Conservation (phyloP, 116 monocot genomes). For the Iris pallida region DNA sequence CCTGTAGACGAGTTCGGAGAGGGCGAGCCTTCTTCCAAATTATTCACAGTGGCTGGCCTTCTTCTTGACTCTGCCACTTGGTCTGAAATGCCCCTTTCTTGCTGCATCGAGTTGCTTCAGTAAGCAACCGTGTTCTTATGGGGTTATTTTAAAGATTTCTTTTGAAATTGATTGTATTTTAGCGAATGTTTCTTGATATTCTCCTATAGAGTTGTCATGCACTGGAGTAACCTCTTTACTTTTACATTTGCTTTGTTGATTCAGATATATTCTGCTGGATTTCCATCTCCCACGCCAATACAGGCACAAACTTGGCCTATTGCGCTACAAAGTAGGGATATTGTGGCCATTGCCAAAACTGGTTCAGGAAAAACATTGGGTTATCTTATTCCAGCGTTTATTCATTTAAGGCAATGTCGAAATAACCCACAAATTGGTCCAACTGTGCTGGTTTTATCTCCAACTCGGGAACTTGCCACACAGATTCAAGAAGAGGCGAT, state of each 20-base stretch:
- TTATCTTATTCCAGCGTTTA: constrained; percentile 11
- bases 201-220: background rate
- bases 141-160: constrained; percentile 5
- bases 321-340: constrained; percentile 16
- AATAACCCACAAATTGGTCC: constrained; percentile 13
- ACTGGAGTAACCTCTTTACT: background rate
- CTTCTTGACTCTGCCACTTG: constrained; percentile 14
- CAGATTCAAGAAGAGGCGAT: constrained; percentile 20
- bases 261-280: constrained; percentile 15
- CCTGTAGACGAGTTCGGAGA: constrained; percentile 22
- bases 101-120: constrained; percentile 20
- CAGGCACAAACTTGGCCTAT: constrained; percentile 17
- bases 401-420: constrained; percentile 14
- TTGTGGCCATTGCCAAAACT: constrained; percentile 17
- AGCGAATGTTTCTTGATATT: background rate
- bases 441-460: constrained; percentile 14
- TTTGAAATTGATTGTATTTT: background rate
- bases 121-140: constrained; percentile 20
- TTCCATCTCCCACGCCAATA: constrained; percentile 11
- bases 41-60: constrained; percentile 12
- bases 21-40: constrained; percentile 6
- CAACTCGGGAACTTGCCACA: constrained; percentile 20
- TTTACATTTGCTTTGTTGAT: constrained; percentile 2
- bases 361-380: constrained; percentile 16
- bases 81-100: constrained; percentile 19